Percentiles rank a stretch among this genome's conserved stretches.
phyloP scores from a whole-genome alignment of 140 eudicot species.

The Anethum foeniculum region DNA sequence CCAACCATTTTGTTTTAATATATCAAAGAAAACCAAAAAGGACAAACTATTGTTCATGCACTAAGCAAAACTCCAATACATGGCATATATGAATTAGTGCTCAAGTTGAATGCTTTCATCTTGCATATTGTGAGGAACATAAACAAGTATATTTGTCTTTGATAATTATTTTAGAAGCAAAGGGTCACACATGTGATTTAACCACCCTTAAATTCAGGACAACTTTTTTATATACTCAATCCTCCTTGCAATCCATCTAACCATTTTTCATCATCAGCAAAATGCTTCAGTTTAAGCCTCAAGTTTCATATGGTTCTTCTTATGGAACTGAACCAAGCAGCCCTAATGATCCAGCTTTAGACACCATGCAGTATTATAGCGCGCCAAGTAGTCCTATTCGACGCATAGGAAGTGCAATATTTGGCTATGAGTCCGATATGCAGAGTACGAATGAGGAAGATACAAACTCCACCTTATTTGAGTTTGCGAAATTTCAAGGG shows the following conservation, averaged over 20 bases:
- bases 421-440: slow-evolving; percentile 6
- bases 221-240: slow-evolving; percentile 13
- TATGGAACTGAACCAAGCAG: slow-evolving; percentile 5
- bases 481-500: slow-evolving; percentile 21
- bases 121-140: slow-evolving; percentile 26
- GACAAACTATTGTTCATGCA: slow-evolving; percentile 1
- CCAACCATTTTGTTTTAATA: not conserved
- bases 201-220: slow-evolving; percentile 41
- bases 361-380: slow-evolving; percentile 30
- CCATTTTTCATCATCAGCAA: not conserved
- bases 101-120: slow-evolving; percentile 14
- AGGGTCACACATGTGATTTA: slow-evolving; percentile 34
- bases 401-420: slow-evolving; percentile 7
- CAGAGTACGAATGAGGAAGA: slow-evolving; percentile 12
- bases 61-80: slow-evolving; percentile 6
- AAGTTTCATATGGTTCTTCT: slow-evolving; percentile 16
- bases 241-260: slow-evolving; percentile 3
- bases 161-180: slow-evolving; percentile 29
- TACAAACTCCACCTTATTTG: slow-evolving; percentile 14
- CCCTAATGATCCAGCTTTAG: slow-evolving; percentile 11
- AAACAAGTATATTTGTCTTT: slow-evolving; percentile 30
- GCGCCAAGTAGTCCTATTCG: slow-evolving; percentile 29
- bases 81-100: slow-evolving; percentile 2
- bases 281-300: slow-evolving; percentile 17
- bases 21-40: not conserved